These are phyloP conservation scores for Tricharina praecox DNA, from an alignment of 495 filamentous ascomycete genomes.

Conservation along the genomic window DNA sequence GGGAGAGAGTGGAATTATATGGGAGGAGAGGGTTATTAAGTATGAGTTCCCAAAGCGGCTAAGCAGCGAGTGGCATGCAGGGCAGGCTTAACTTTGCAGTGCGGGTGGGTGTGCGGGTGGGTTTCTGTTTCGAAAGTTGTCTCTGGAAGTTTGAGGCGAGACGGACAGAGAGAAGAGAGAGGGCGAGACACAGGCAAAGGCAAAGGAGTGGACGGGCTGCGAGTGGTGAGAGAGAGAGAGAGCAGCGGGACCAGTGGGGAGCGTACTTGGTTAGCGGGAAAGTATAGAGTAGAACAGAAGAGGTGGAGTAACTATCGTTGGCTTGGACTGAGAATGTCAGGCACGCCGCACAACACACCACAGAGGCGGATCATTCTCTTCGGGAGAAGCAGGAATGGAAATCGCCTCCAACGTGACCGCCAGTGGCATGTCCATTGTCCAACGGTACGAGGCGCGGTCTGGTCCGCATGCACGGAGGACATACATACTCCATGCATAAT, in stretches of 20 bases:
- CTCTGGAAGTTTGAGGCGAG: neutral
- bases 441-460: neutral
- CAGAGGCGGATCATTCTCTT: neutral
- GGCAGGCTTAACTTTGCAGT: no score
- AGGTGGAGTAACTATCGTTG: no score
- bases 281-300: no score
- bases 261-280: neutral
- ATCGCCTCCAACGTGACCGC: neutral
- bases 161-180: neutral
- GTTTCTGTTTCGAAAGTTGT: neutral
- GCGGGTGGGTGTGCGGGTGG: no score
- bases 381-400: neutral
- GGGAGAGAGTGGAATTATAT: neutral
- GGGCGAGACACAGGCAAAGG: neutral
- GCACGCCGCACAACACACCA: neutral
- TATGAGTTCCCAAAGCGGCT: neutral
- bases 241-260: neutral
- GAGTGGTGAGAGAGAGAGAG: neutral
- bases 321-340: no score
- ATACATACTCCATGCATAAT: no score
- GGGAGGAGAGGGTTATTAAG: neutral
- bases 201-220: neutral
- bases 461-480: no score
- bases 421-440: neutral
- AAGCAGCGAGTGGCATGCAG: neutral